Base-by-base conservation (phyloP, 176 grass and related monocot genomes). In the Ensete glaucum region DNA sequence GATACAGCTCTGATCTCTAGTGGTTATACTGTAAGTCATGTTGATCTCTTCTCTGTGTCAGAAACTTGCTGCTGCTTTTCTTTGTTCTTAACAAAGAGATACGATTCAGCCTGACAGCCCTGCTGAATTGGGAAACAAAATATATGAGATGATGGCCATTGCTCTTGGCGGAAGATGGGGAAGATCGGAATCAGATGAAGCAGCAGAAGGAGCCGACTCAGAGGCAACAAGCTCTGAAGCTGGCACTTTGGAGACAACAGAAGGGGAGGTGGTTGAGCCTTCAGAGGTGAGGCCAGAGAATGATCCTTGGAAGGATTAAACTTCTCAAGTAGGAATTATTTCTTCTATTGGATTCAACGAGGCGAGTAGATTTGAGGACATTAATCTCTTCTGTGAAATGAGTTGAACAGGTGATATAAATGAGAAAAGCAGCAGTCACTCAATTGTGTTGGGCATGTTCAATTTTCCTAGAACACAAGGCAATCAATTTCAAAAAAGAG, bases 161-260 rank as follows among this genome's bases (percentile, higher is more conserved):
- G 90, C 95, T 2, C 90, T 98, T 52, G 95, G 95, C 1, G 95
- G 95, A 77, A 89, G 90, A 83, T 98, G 95, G 95, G 95, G 90
- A 54, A 87, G 95, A 76, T 78, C 63, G 0, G 82, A 80, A 27
- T 17, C 3, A 3, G 79, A 86, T 57, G 78, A 76, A 52, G 27
- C 68, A 8, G 17, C 34, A 56, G 34, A 43, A 43, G 50, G 69
- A 17, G 19, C 17, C 34, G 24, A 43, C 34, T 43, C 72, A 12
- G 84, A 90, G 73, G 66, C 52, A 66, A n/a, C 76, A 11, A 17
- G 54, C 21, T 54, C 19, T 9, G 77, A 66, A 2, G 76, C 8
- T 0, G 81, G 64, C 1, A 78, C 75, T 27, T 72, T 34, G n/a
- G 83, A 82, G 56, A 71, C 54, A 29, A 17, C 79, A 0, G 76